Evolutionary conservation across 495 filamentous ascomycete genomes (phyloP).

Genomic region (Coniosporium apollinis): DNA sequence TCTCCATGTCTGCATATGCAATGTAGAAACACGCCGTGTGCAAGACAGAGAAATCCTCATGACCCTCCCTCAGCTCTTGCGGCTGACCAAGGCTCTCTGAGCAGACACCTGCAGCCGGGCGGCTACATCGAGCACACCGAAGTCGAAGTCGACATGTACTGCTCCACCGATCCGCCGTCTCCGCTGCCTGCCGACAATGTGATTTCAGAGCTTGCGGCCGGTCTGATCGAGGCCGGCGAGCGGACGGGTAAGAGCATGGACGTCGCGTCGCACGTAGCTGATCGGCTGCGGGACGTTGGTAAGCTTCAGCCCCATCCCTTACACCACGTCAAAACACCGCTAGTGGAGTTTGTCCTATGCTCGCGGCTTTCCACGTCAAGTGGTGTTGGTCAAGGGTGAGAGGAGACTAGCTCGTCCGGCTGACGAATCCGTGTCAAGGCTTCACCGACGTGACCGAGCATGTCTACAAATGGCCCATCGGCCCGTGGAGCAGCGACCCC

Average conservation of each 20-base stretch:
- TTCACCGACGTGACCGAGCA: constrained; percentile 27
- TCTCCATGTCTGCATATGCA: too few relatives aligned
- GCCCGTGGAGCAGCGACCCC: constrained; percentile 9
- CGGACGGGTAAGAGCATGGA: constrained; percentile 14
- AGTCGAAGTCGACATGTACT: constrained; percentile 8
- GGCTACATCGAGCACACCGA: constrained; percentile 18
- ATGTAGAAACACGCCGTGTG: too few relatives aligned
- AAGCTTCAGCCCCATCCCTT: too few relatives aligned
- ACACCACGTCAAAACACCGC: too few relatives aligned
- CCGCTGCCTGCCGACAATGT: constrained; percentile 1
- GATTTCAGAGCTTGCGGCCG: constrained; percentile 6
- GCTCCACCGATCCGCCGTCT: constrained; percentile 4
- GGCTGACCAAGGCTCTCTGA: too few relatives aligned
- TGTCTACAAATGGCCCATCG: constrained; percentile 16
- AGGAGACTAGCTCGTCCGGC: constrained; percentile 8
- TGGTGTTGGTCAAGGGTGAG: too few relatives aligned
- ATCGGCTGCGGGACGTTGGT: constrained; percentile 4
- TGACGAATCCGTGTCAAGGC: constrained; percentile 13
- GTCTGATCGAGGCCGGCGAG: constrained; percentile 11
- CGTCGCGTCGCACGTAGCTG: constrained; percentile 9
- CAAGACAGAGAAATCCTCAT: too few relatives aligned
- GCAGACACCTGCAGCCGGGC: constrained; percentile 15
- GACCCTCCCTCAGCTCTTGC: too few relatives aligned
- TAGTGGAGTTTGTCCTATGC: too few relatives aligned
- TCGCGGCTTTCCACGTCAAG: too few relatives aligned